Evolutionary conservation across 129 eudicot species (phyloP), one percentile per base, ranked within the genome.

Genomic region (Artemisia annua): DNA sequence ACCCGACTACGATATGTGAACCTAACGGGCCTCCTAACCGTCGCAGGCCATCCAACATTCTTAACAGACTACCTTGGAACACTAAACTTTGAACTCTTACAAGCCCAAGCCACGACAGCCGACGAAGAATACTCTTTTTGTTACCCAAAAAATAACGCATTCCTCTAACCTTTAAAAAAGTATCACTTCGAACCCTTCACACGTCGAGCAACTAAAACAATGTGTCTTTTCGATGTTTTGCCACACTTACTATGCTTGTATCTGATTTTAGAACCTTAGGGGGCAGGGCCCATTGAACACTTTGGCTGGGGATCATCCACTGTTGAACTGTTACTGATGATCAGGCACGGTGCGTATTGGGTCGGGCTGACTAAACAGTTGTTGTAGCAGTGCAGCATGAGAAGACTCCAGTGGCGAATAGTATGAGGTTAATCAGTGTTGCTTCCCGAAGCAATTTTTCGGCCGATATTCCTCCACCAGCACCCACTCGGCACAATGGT

Each of bases 31-130:
- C 72, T 91, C 11, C 87, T 91, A 46, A 79, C 83, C 7, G 87
- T 82, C 2, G 96, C 97, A 5, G 97, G 96, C 17, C 97, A n/a
- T n/a, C n/a, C n/a, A n/a, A n/a, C 97, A 16, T 88, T 84, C 78
- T 82, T 76, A 16, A 91, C 89, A 8, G 66, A 73, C 65, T 86
- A 80, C 73, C 92, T 91, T 2, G 76, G 72, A 78, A 92, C 60
- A 86, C 88, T 11, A 84, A 88, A 72, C 87, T 84, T 91, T 8
- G 87, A 2, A 88, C 96, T 7, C 75, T n/a, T 91, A 16, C 97
- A 91, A 67, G 78, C 77, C 71, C 92, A 86, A 74, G 97, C 95
- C 65, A 91, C 65, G 77, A 86, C 77, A 91, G n/a, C 96, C 1
- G 96, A 88, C 6, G 92, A 88, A 78, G 96, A 15, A 63, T 91